phyloP scores from a whole-genome alignment of 2,329 filamentous ascomycete genomes.

The Cryphonectria radicalis region DNA sequence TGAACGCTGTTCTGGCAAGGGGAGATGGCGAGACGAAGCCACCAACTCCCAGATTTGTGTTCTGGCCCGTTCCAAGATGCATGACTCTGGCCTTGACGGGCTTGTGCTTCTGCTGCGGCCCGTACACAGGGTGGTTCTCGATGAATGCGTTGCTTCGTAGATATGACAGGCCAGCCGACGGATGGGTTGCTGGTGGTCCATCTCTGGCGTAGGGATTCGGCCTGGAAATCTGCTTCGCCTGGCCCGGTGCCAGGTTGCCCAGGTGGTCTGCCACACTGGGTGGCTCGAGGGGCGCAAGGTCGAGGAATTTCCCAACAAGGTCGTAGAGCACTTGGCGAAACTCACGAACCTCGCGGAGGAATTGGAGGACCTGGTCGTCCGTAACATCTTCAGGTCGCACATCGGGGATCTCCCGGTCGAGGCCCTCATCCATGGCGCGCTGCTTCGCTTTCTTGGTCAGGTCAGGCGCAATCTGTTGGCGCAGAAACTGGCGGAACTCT shows the following conservation, averaged over 20 bases:
- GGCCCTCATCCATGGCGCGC: constrained; percentile 45
- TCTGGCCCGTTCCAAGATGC: neutral
- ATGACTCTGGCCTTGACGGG: constrained; percentile 58
- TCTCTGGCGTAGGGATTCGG: constrained; percentile 52
- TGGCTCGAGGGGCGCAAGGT: constrained; percentile 58
- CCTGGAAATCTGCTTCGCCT: constrained; percentile 33
- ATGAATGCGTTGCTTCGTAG: constrained; percentile 58
- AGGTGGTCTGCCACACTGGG: constrained; percentile 35
- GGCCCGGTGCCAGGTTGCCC: constrained; percentile 27
- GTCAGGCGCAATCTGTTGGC: constrained; percentile 51
- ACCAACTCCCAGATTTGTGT: constrained; percentile 51
- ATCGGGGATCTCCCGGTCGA: constrained; percentile 36
- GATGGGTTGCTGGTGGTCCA: constrained; percentile 65
- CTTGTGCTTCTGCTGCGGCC: constrained; percentile 56
- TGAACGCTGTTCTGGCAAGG: neutral
- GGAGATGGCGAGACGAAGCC: constrained; percentile 55
- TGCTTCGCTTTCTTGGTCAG: constrained; percentile 45
- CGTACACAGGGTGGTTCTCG: constrained; percentile 65
- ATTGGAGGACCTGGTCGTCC: constrained; percentile 55
- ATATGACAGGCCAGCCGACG: constrained; percentile 66
- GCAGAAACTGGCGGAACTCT: constrained; percentile 61
- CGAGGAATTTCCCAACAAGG: constrained; percentile 63
- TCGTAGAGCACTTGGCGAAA: constrained; percentile 56
- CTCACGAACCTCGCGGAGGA: constrained; percentile 56
- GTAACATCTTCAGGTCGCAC: constrained; percentile 48